A percentile compares a stretch with the other conserved stretches of the same genome.
Conservation (phyloP, 1,284 basidiomycete genomes). For the Boletus calvinii region DNA sequence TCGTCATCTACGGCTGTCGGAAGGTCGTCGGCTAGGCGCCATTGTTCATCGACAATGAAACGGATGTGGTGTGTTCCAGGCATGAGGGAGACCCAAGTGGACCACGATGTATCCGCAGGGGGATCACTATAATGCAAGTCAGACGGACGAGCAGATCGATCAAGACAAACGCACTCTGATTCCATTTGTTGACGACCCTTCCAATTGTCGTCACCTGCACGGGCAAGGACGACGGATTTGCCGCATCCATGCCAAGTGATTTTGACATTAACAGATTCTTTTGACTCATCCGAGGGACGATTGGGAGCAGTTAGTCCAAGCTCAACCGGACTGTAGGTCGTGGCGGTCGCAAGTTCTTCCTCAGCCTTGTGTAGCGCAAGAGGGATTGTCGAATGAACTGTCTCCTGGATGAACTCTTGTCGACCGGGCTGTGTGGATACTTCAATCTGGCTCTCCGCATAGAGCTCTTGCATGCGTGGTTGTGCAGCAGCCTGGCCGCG, state of each 20-base stretch:
- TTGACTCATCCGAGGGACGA: slow-evolving; percentile 32
- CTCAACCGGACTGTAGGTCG: slow-evolving; percentile 16
- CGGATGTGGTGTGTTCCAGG: slow-evolving; percentile 96
- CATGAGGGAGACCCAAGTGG: slow-evolving; percentile 56
- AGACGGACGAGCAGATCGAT: slow-evolving; percentile 15
- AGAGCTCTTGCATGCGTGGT: slow-evolving; percentile 37
- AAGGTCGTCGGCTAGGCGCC: slow-evolving; percentile 76
- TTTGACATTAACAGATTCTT: slow-evolving; percentile 49
- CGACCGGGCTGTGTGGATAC: slow-evolving; percentile 24
- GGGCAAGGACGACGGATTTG: slow-evolving; percentile 57
- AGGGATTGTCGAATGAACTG: slow-evolving; percentile 63
- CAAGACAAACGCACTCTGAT: slow-evolving; percentile 48
- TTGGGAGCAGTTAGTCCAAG: slow-evolving; percentile 21
- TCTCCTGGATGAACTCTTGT: slow-evolving; percentile 49
- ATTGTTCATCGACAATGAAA: slow-evolving; percentile 93
- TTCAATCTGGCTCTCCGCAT: slow-evolving; percentile 32
- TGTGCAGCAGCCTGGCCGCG: slow-evolving; percentile 29
- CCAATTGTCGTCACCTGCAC: slow-evolving; percentile 74
- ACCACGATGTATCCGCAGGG: slow-evolving; percentile 41
- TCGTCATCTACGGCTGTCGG: slow-evolving; percentile 94
- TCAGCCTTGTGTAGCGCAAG: slow-evolving; percentile 48
- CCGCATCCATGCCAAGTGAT: slow-evolving; percentile 67
- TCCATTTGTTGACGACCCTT: slow-evolving; percentile 63
- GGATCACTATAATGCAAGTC: slow-evolving; percentile 25
- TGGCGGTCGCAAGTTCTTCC: slow-evolving; percentile 29